Percentiles rank a stretch among this genome's conserved stretches.
Evolutionary conservation across 164 flowering plant species (phyloP).

Genomic region (Hamamelis virginiana): DNA sequence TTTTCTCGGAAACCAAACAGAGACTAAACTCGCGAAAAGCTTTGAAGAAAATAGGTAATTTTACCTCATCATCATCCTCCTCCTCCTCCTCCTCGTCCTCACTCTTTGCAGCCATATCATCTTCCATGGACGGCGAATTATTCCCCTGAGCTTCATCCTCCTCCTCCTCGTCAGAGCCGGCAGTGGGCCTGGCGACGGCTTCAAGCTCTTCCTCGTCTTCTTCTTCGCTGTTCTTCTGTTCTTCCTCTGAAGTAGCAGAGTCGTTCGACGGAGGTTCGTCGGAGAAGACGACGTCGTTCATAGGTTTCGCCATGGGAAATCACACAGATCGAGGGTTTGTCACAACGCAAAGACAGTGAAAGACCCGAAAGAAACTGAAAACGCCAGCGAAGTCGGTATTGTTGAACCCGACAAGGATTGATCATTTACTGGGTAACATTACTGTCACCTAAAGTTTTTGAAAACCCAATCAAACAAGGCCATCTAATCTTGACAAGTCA

Average conservation of each 20-base stretch:
- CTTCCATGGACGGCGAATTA: slow-evolving; percentile 22
- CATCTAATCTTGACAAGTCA: no score
- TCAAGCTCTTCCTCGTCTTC: slow-evolving; percentile 87
- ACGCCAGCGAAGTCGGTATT: no score
- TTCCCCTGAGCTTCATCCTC: slow-evolving; percentile 40
- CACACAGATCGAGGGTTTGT: slow-evolving; percentile 30
- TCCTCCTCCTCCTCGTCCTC: slow-evolving; percentile 28
- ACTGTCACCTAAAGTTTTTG: no score
- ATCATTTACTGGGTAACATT: no score
- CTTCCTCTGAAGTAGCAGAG: slow-evolving; percentile 59
- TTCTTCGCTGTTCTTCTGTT: slow-evolving; percentile 65
- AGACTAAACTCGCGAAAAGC: not conserved
- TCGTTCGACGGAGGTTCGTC: slow-evolving; percentile 49
- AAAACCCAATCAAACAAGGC: no score
- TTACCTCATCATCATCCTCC: slow-evolving; percentile 45
- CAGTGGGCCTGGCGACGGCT: slow-evolving; percentile 71
- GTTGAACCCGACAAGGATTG: no score
- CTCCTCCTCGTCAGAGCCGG: no score
- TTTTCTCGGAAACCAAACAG: not conserved
- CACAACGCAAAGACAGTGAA: no score
- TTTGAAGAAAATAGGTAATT: not conserved
- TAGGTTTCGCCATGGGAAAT: slow-evolving; percentile 51
- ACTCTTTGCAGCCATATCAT: slow-evolving; percentile 20
- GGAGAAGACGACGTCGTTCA: slow-evolving; percentile 45
- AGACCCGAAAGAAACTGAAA: no score